Conservation (phyloP, 2,329 filamentous ascomycete species). For the Stachybotrys chartarum region DNA sequence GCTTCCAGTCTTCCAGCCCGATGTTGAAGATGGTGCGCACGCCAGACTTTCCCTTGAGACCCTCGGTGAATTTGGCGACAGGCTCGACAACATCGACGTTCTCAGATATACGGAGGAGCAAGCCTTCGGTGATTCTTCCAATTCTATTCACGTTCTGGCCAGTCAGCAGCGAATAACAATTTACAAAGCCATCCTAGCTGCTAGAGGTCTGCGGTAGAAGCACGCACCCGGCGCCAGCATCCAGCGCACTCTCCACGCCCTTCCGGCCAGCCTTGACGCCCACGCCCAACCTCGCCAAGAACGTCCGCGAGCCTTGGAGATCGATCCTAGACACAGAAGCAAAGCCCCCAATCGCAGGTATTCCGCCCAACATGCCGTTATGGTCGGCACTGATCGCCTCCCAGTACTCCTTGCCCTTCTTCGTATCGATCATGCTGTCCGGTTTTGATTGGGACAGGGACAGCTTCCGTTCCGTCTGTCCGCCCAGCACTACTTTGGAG, state of each 20-base stretch:
- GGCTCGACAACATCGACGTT: conserved; percentile 81
- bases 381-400: conserved; percentile 33
- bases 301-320: conserved; percentile 61
- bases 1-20: conserved; percentile 66
- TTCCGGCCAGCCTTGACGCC: conserved; percentile 24
- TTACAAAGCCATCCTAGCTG: no score
- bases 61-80: conserved; percentile 68
- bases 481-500: no score
- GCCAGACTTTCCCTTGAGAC: conserved; percentile 50
- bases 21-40: conserved; percentile 59
- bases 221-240: conserved; percentile 32
- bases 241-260: conserved; percentile 21
- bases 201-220: not conserved
- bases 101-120: conserved; percentile 64
- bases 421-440: conserved; percentile 18
- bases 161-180: not conserved
- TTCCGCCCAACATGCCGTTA: conserved; percentile 76
- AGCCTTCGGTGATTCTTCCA: conserved; percentile 71
- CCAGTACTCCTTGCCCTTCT: conserved; percentile 39
- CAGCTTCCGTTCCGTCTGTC: no score
- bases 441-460: not conserved
- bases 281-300: conserved; percentile 58
- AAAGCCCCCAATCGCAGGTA: conserved; percentile 14
- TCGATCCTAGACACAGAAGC: conserved; percentile 53
- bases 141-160: conserved; percentile 44